A percentile compares a stretch with the other conserved stretches of the same genome.
Evolutionary conservation across 179 eudicot genomes (phyloP).

Genomic region (Sideroxylon spinosum): DNA sequence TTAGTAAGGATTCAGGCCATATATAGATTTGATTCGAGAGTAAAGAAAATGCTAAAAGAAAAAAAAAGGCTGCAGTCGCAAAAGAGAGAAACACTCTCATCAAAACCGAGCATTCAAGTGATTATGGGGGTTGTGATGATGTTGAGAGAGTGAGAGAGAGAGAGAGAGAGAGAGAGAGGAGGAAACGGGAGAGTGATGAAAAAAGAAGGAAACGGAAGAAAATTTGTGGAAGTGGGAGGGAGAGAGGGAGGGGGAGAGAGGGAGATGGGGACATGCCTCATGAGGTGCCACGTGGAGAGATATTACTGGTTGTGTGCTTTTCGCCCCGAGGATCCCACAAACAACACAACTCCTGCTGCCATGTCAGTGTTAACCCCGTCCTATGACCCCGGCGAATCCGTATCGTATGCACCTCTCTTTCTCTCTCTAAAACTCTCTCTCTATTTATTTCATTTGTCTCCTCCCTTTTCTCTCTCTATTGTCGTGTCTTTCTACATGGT

Average conservation of each 20-base stretch:
- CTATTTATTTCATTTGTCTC: slow-evolving; percentile 26
- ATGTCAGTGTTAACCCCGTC: slow-evolving; percentile 35
- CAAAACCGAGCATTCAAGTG: slow-evolving; percentile 4
- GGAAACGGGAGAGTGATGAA: no score
- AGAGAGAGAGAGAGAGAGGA: no score
- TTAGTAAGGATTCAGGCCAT: background rate
- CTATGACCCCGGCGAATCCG: slow-evolving; percentile 33
- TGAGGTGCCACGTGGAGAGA: slow-evolving; percentile 33
- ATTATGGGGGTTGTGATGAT: background rate
- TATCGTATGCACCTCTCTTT: slow-evolving; percentile 19
- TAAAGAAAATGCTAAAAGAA: background rate
- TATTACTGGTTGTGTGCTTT: slow-evolving; percentile 22
- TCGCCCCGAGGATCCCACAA: slow-evolving; percentile 22
- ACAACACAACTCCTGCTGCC: slow-evolving; percentile 26
- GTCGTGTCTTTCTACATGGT: slow-evolving; percentile 11
- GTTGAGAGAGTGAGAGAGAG: background rate
- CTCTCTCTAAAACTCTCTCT: slow-evolving; percentile 22
- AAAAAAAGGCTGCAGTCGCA: slow-evolving; percentile 10
- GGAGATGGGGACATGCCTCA: slow-evolving; percentile 25
- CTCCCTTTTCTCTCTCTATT: slow-evolving; percentile 12
- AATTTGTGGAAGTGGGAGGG: background rate
- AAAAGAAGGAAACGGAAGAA: no score
- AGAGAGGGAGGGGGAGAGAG: slow-evolving; percentile 7
- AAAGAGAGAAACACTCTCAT: slow-evolving; percentile 2
- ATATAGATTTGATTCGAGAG: background rate